These are phyloP conservation scores for Dactylellina haptotyla DNA, from an alignment of 2,329 filamentous ascomycete genomes.

Conservation along the genomic window DNA sequence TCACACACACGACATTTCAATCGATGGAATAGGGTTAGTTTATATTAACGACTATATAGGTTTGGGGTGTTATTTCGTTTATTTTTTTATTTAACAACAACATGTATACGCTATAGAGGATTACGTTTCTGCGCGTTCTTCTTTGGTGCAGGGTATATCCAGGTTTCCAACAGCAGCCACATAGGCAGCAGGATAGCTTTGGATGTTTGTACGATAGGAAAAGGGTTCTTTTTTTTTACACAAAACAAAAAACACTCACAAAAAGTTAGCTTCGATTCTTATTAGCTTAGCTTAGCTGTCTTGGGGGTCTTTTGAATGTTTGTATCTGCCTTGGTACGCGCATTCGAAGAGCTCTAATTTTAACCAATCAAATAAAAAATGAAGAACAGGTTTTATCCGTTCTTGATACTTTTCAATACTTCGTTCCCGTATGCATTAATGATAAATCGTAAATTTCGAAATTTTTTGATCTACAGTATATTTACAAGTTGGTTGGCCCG, in stretches of 20 bases:
- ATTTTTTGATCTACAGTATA: too few species aligned
- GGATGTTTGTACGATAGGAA: constrained; percentile 36
- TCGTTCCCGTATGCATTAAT: too few species aligned
- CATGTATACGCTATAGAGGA: neutral
- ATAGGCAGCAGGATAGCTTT: neutral
- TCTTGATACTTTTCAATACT: too few species aligned
- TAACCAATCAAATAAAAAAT: neutral
- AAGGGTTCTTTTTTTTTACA: constrained; percentile 7
- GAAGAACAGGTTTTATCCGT: neutral
- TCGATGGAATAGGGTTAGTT: constrained; percentile 19
- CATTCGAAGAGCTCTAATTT: neutral
- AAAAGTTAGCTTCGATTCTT: constrained; percentile 29
- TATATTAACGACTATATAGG: constrained; percentile 17
- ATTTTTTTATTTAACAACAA: neutral
- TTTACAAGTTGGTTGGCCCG: too few species aligned
- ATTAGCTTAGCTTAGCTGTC: neutral
- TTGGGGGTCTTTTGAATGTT: too few species aligned
- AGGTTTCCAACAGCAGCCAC: too few species aligned
- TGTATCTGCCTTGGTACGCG: neutral
- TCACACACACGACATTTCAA: constrained; percentile 42
- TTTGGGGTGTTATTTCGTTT: too few species aligned
- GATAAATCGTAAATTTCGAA: too few species aligned
- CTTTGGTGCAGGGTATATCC: constrained; percentile 24
- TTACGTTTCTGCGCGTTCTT: constrained; percentile 4
- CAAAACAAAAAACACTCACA: neutral